Evolutionary conservation across 1,284 basidiomycete species (phyloP), one percentile per base, ranked within the genome.

Genomic region (Ustilago trichophora): DNA sequence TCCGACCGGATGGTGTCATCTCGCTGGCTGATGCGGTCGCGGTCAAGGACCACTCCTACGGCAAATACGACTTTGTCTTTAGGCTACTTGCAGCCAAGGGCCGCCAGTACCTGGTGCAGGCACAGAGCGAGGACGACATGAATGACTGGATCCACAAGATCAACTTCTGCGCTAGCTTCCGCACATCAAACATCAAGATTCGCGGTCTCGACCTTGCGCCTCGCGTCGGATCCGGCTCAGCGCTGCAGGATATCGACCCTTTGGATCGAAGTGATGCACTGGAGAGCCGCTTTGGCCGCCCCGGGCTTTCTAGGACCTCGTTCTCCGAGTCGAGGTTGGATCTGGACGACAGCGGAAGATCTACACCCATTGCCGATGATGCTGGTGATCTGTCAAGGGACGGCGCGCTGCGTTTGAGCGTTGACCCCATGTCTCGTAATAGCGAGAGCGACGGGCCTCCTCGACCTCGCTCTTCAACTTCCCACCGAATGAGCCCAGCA

Each of bases 151-250:
- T 98, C 68, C 87, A 90, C 27, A 86, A 88, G 37, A 93, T 98
- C 80, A 98, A 98, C 83, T 98, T 96, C 80, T 93, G 92, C 7
- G 90, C 92, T 59, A 86, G 91, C 8, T 98, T 97, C 87, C 92
- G 90, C 82, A 88, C 91, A 2, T 86, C 88, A 8, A 90, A 90
- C n/a, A 85, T 97, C 36, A 87, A 88, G 40, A 93, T 96, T 86
- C 88, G 92, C 13, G 86, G 90, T 0, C 82, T 73, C 5, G 76
- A 72, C 42, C 52, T 60, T 10, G 59, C 66, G 12, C 58, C 65
- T 22, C 65, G 65, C n/a, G 35, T 35, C 16, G 56, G 57, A 4
- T 26, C 40, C 1, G 29, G 33, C n/a, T 3, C 40, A n/a, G 31
- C 36, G 12, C 18, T 48, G 48, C 37, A 38, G 13, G 54, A 69